Conservation (phyloP, 331 rosid species). For the Dryas integrifolia region DNA sequence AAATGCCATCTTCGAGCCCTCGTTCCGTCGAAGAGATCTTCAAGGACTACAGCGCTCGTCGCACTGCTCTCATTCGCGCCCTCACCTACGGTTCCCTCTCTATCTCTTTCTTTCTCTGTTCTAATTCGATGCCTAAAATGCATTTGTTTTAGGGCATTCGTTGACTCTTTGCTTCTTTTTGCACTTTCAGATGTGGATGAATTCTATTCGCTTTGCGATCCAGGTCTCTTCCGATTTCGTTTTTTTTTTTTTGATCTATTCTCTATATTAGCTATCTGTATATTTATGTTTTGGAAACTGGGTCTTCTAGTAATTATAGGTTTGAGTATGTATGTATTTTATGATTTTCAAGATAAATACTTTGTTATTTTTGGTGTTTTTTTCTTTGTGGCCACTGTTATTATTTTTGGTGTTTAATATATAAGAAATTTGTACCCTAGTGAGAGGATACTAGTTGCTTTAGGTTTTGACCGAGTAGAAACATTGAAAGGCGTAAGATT, state of each 20-base stretch:
- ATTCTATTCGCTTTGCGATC: conserved; percentile 83
- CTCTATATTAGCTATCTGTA: background rate
- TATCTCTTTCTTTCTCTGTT: conserved; percentile 14
- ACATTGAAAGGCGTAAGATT: background rate
- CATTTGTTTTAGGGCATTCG: background rate
- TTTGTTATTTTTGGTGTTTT: background rate
- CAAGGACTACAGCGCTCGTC: conserved; percentile 80
- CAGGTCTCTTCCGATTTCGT: conserved; percentile 48
- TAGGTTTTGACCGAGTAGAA: background rate
- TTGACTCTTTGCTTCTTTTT: conserved; percentile 8
- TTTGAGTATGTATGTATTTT: background rate
- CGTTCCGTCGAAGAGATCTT: conserved; percentile 91
- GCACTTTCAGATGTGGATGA: conserved; percentile 70
- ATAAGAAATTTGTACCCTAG: background rate
- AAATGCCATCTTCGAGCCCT: conserved; percentile 44
- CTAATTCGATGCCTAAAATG: background rate
- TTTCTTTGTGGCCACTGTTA: no score
- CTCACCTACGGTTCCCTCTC: conserved; percentile 61
- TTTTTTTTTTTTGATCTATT: background rate
- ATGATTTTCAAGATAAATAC: no score
- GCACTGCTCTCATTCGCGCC: conserved; percentile 78
- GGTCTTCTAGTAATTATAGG: background rate
- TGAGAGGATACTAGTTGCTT: background rate
- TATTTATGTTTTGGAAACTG: background rate
- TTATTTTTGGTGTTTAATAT: background rate